Evolutionary conservation across 106 monocot genomes (phyloP).

Genomic region (Iris macrosiphon): DNA sequence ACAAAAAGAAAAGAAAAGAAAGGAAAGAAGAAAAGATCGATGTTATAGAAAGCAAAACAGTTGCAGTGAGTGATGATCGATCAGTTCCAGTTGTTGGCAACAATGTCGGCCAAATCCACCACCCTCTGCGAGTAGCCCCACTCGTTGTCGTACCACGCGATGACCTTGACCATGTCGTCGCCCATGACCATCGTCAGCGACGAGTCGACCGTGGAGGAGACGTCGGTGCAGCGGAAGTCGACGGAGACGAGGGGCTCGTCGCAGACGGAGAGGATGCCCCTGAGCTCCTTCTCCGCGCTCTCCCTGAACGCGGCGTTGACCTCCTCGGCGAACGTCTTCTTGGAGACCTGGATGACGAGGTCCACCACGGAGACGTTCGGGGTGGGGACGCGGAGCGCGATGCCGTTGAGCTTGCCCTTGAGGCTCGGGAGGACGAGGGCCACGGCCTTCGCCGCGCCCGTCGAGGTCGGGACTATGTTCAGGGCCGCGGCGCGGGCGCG

Average conservation of each 20-base stretch:
- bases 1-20: too few relatives aligned
- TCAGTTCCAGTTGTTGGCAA: conserved; percentile 72
- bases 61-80: too few relatives aligned
- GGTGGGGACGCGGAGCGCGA: conserved; percentile 88
- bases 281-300: conserved; percentile 59
- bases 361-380: conserved; percentile 91
- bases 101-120: conserved; percentile 82
- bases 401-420: conserved; percentile 91
- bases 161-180: conserved; percentile 89
- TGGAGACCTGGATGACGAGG: conserved; percentile 73
- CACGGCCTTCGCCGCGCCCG: conserved; percentile 85
- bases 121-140: conserved; percentile 95
- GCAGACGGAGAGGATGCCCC: conserved; percentile 69
- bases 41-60: too few relatives aligned
- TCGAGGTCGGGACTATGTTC: conserved; percentile 87
- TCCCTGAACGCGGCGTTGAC: conserved; percentile 75
- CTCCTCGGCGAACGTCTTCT: conserved; percentile 89
- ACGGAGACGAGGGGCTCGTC: conserved; percentile 90
- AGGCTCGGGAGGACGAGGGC: conserved; percentile 73
- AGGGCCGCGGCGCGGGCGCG: conserved; percentile 75
- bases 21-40: too few relatives aligned
- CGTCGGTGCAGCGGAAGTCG: conserved; percentile 82
- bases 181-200: conserved; percentile 95
- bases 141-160: conserved; percentile 92
- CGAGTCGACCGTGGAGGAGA: conserved; percentile 74